Evolutionary conservation across 1,139 yeast species (phyloP).

Genomic region (Casaregolazyma suthepensis): DNA sequence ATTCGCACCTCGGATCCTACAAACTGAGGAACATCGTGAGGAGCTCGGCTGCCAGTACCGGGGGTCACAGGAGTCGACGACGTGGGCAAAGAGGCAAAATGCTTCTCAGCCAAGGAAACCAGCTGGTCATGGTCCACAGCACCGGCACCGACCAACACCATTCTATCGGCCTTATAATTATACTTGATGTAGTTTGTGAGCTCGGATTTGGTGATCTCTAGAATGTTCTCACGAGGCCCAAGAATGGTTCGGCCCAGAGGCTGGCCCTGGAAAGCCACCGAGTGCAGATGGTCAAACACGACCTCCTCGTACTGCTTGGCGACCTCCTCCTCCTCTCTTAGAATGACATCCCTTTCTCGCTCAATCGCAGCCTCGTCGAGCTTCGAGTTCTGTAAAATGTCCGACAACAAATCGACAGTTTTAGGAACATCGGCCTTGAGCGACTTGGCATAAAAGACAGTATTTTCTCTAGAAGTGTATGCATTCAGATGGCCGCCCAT

Average conservation of each 20-base stretch:
- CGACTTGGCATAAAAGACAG: slow-evolving; percentile 93
- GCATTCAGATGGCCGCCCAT: slow-evolving; percentile 97
- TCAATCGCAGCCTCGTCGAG: slow-evolving; percentile 82
- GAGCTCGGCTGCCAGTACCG: slow-evolving; percentile 62
- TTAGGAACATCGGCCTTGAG: slow-evolving; percentile 73
- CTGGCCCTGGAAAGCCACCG: slow-evolving; percentile 83
- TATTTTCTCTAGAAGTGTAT: slow-evolving; percentile 93
- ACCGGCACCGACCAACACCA: slow-evolving; percentile 97
- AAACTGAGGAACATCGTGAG: slow-evolving; percentile 60
- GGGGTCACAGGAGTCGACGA: slow-evolving; percentile 61
- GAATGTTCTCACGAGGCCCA: slow-evolving; percentile 88
- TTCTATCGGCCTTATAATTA: slow-evolving; percentile 92
- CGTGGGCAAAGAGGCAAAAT: slow-evolving; percentile 69
- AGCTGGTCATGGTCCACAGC: slow-evolving; percentile 82
- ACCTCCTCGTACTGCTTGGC: slow-evolving; percentile 98
- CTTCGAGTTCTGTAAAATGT: slow-evolving; percentile 79
- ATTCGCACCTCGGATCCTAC: slow-evolving; percentile 81
- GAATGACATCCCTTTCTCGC: slow-evolving; percentile 91
- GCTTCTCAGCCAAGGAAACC: slow-evolving; percentile 66
- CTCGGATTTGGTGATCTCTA: slow-evolving; percentile 70
- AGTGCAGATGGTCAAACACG: slow-evolving; percentile 93
- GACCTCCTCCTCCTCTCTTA: slow-evolving; percentile 95
- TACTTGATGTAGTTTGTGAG: slow-evolving; percentile 71
- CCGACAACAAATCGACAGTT: slow-evolving; percentile 83
- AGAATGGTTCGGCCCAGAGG: slow-evolving; percentile 96